Evolutionary conservation across 176 grass and related monocot genomes (phyloP), one percentile per base, ranked within the genome.

Genomic region (Sorghum bicolor): DNA sequence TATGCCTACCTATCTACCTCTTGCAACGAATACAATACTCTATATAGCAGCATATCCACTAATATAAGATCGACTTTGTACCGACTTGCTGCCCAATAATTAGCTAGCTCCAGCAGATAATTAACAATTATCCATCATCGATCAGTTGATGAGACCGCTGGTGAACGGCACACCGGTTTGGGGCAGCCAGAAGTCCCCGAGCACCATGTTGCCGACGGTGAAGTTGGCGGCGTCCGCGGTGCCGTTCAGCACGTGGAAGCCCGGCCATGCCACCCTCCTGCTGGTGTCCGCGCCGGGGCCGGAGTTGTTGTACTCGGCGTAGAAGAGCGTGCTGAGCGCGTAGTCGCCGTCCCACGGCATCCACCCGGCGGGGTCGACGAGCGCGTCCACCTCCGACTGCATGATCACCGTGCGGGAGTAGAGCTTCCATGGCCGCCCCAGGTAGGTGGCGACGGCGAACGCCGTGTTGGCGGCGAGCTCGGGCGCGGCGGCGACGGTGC

Each of bases 401-500:
- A 95, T 89, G 80, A 98, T 85, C 75, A 98, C 85, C 30, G 92
- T 98, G 65, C 92, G 86, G 11, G 95, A 98, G 88, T 98, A 98
- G 12, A 48, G 10, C 79, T 94, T 98, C 92, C 95, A 98, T 6
- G 93, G 93, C 34, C 89, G 55, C 30, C 91, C 93, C 14, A 94
- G 96, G 77, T 93, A 98, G 10, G 70, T 89, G 63, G 83, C 4
- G 2, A 86, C 86, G 37, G 93, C 17, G 66, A 80, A 87, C 17
- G 85, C 89, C 7, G 84, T 13, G 82, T 70, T 93, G 15, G 79
- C 67, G 22, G 93, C 91, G 32, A 98, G 86, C 40, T 98, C 96
- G 0, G 87, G 85, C 11, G 96, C 82, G 5, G 91, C 89, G 17
- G 85, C 64, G 61, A 98, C 39, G 30, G 76, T 72, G 86, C 93